Evolutionary conservation across 371 early-diverging fungal genomes (phyloP).

Genomic region (Rhizopus arrhizus): DNA sequence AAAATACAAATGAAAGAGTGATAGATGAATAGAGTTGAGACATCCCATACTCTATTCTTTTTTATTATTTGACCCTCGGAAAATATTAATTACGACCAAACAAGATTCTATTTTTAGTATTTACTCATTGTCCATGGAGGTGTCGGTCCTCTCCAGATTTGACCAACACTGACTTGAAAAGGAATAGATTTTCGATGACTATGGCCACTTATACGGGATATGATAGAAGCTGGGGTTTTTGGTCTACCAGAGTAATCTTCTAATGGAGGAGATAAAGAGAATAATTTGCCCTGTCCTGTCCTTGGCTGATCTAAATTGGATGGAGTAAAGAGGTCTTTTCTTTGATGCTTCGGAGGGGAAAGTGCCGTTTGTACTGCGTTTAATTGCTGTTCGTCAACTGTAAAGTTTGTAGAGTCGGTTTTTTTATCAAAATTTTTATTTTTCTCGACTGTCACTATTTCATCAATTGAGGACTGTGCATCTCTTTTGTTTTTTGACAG

Average conservation of each 20-base stretch:
- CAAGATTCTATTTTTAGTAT: conserved; percentile 9
- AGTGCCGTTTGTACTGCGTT: conserved; percentile 6
- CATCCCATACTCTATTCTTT: not conserved
- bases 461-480: not conserved
- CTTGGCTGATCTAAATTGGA: not conserved
- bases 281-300: conserved; percentile 1
- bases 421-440: not conserved
- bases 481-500: not conserved
- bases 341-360: conserved; percentile 12
- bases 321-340: not conserved
- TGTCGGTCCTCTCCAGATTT: conserved; percentile 30
- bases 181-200: conserved; percentile 11
- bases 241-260: not conserved
- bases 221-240: not conserved
- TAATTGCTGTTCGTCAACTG: not conserved
- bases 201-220: not conserved
- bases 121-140: conserved; percentile 28
- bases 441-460: not conserved
- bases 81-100: conserved; percentile 1
- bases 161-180: conserved; percentile 4
- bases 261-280: conserved; percentile 21
- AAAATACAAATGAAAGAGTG: not conserved
- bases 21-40: not conserved
- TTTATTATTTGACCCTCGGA: conserved; percentile 8
- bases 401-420: not conserved